A percentile compares a stretch with the other conserved stretches of the same genome.
Conservation (phyloP, 441 rosid genomes). For the Biscutella auriculata region DNA sequence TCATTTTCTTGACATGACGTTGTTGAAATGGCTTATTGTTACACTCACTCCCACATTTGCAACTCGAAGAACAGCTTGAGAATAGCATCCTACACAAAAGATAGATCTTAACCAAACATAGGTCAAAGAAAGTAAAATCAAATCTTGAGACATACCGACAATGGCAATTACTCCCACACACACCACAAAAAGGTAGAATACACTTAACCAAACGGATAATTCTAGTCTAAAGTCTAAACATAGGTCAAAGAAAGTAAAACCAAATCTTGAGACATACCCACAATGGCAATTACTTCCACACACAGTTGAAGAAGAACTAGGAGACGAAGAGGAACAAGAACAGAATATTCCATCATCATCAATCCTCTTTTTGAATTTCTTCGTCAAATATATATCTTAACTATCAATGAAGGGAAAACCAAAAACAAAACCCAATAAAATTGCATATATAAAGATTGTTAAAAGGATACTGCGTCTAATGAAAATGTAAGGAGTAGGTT, state of each 20-base stretch:
- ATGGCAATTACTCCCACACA: constrained; percentile 83
- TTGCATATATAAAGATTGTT: neutral
- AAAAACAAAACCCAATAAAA: neutral
- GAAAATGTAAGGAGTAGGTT: constrained; percentile 45
- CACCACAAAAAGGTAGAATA: constrained; percentile 7
- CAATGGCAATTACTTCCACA: constrained; percentile 93
- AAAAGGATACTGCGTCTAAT: constrained; percentile 82
- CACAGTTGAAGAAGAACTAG: constrained; percentile 27
- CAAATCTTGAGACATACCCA: constrained; percentile 41
- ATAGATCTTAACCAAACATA: neutral
- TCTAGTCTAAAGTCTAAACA: neutral
- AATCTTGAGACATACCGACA: constrained; percentile 56
- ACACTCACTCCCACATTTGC: constrained; percentile 78
- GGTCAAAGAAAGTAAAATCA: neutral
- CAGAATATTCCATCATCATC: constrained; percentile 97
- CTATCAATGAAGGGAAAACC: constrained; percentile 8
- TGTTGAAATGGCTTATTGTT: constrained; percentile 81
- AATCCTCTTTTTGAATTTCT: constrained; percentile 57
- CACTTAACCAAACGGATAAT: neutral
- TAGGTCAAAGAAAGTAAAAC: neutral
- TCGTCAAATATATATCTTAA: constrained; percentile 73
- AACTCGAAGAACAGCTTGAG: constrained; percentile 88
- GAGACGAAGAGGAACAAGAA: constrained; percentile 51
- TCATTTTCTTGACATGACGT: constrained; percentile 78
- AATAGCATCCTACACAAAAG: constrained; percentile 58